Percentiles rank a stretch among this genome's conserved stretches.
Conservation (phyloP, 768 basidiomycete species). For the Pleurotus platypus region DNA sequence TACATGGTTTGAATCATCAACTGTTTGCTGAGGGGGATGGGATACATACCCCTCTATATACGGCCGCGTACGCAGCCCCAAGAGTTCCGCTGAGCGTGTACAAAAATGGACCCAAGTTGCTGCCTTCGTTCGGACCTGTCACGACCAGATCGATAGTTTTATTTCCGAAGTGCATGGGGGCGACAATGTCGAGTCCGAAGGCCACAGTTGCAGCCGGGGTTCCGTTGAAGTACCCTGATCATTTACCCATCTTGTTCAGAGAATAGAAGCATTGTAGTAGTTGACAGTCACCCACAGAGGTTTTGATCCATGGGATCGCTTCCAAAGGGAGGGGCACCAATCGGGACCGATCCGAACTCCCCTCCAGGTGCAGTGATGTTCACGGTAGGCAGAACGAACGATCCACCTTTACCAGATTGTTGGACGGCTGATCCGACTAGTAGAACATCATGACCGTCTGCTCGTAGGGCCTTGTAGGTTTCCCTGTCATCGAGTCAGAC, state of each 20-base stretch:
- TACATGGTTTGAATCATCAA: not conserved
- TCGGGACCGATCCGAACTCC: conserved; percentile 23
- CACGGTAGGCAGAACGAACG: conserved; percentile 22
- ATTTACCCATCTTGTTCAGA: not conserved
- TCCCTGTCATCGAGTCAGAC: conserved; percentile 15
- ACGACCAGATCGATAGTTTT: conserved; percentile 23
- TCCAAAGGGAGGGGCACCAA: conserved; percentile 26
- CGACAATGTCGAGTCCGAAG: conserved; percentile 25
- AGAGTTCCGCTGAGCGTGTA: conserved; percentile 26
- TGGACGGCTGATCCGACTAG: conserved; percentile 26
- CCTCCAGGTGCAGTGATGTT: conserved; percentile 26
- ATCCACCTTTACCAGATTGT: conserved; percentile 26
- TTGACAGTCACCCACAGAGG: conserved; percentile 17
- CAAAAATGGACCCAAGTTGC: conserved; percentile 23
- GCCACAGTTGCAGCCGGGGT: conserved; percentile 25
- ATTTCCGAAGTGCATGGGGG: conserved; percentile 20
- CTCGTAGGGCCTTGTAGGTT: conserved; percentile 20
- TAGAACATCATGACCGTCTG: conserved; percentile 24
- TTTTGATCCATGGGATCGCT: conserved; percentile 19
- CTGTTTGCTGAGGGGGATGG: not conserved
- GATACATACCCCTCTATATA: conserved; percentile 21
- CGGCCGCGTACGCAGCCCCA: conserved; percentile 22
- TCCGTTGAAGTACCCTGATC: conserved; percentile 26
- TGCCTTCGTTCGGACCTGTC: conserved; percentile 26
- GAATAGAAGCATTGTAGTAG: not conserved